phyloP scores from a whole-genome alignment of 495 filamentous ascomycete species.

The Podospora anserina region DNA sequence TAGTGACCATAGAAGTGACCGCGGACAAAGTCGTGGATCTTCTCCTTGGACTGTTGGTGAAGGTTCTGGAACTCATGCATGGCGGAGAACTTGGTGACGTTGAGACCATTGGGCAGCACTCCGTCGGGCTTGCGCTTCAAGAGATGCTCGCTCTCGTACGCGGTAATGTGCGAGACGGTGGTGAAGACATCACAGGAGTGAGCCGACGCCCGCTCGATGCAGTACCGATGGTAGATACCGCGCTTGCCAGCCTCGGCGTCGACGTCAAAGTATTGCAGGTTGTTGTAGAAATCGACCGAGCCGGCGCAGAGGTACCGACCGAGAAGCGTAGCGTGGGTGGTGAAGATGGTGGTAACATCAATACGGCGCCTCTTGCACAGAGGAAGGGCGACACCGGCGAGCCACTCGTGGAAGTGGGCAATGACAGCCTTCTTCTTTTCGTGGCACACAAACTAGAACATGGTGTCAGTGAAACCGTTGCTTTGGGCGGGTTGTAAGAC shows the following conservation, averaged over 20 bases:
- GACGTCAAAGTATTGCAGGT: slow-evolving; percentile 94
- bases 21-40: slow-evolving; percentile 96
- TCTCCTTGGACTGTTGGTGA: slow-evolving; percentile 92
- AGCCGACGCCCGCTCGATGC: slow-evolving; percentile 89
- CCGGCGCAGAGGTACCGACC: slow-evolving; percentile 96
- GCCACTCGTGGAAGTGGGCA: slow-evolving; percentile 98
- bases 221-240: slow-evolving; percentile 98
- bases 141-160: slow-evolving; percentile 95
- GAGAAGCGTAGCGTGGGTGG: slow-evolving; percentile 91
- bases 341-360: slow-evolving; percentile 98
- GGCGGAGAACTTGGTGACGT: slow-evolving; percentile 97
- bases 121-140: slow-evolving; percentile 97
- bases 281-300: slow-evolving; percentile 99
- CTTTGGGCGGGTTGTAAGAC: background rate
- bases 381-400: slow-evolving; percentile 92
- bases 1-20: slow-evolving; percentile 99
- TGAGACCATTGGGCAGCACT: slow-evolving; percentile 92
- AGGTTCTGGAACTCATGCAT: slow-evolving; percentile 99
- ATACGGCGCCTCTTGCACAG: slow-evolving; percentile 89
- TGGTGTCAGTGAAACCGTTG: background rate
- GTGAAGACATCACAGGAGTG: slow-evolving; percentile 96
- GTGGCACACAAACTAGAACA: slow-evolving; percentile 71
- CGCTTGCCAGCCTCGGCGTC: slow-evolving; percentile 96
- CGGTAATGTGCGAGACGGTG: slow-evolving; percentile 97
- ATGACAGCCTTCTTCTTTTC: slow-evolving; percentile 88